Percentiles rank a stretch among this genome's conserved stretches.
Conservation (phyloP, 768 basidiomycete genomes). For the Antrodiella citrinella region DNA sequence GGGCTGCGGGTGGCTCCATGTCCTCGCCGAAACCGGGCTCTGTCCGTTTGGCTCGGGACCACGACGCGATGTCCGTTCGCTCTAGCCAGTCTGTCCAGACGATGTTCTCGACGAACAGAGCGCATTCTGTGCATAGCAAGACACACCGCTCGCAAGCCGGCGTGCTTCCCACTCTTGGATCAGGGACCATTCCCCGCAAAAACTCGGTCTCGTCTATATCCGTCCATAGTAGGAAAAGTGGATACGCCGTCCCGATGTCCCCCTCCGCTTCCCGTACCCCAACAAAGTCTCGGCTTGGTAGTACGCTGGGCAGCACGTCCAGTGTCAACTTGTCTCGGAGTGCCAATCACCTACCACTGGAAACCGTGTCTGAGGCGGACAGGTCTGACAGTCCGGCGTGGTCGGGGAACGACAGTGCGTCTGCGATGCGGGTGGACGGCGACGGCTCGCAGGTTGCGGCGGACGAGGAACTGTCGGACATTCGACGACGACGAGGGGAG, state of each 20-base stretch:
- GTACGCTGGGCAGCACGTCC: slow-evolving; percentile 32
- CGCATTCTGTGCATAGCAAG: slow-evolving; percentile 13
- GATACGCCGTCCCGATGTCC: slow-evolving; percentile 21
- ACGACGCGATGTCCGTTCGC: slow-evolving; percentile 19
- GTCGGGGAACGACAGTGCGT: slow-evolving; percentile 16
- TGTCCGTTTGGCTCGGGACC: not conserved
- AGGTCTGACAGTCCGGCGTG: slow-evolving; percentile 4
- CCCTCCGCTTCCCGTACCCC: slow-evolving; percentile 22
- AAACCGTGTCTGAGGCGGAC: slow-evolving; percentile 44
- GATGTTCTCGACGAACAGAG: slow-evolving; percentile 15
- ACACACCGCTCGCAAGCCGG: not conserved
- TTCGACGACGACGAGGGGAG: slow-evolving; percentile 61
- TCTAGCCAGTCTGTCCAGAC: slow-evolving; percentile 18
- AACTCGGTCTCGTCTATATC: slow-evolving; percentile 55
- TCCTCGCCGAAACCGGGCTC: not conserved
- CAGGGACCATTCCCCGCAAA: slow-evolving; percentile 31
- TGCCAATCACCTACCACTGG: slow-evolving; percentile 40
- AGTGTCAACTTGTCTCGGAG: slow-evolving; percentile 47
- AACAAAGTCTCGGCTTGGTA: slow-evolving; percentile 20
- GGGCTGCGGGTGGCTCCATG: not conserved
- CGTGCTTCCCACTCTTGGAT: not conserved
- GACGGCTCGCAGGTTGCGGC: slow-evolving; percentile 28
- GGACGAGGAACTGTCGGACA: slow-evolving; percentile 61
- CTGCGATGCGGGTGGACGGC: slow-evolving; percentile 11
- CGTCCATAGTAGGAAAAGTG: slow-evolving; percentile 31